Base-by-base conservation (phyloP, 441 rosid species). In the Raphanus hybrid region DNA sequence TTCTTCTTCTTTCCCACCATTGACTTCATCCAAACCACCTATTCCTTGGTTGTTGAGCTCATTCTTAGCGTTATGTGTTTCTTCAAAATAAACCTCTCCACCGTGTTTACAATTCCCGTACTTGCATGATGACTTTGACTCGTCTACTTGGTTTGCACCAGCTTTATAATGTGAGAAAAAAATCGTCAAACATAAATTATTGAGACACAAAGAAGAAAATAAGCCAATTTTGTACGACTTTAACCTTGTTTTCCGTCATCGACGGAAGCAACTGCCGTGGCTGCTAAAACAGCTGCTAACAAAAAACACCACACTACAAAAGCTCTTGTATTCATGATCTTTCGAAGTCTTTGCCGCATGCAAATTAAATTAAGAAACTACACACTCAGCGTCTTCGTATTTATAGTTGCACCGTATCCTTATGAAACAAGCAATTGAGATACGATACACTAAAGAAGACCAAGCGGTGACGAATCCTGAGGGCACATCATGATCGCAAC, bases 271-370 rank as follows among this genome's bases (percentile, higher is more conserved):
- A 52, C 65, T 4, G 69, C 81, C 3, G 81, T 68, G 27, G 64
- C 41, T 1, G 78, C 52, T 0, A 73, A 78, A 52, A 67, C 39
- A 61, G 70, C 61, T 69, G 66, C 65, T 23, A 78, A 39, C 65
- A 78, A 67, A 62, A 78, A 61, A 62, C 64, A 73, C 77, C 77
- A 78, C 50, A 78, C 70, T 67, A 78, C 0, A 16, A 62, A 63
- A 50, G 69, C 41, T 78, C 74, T 63, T 34, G 66, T 37, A 29
- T 78, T 78, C 81, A 78, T 54, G 20, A 52, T 78, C 70, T 54
- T 68, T 23, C 26, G 26, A 23, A 23, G 26, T 23, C 5, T 23
- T 23, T 23, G 26, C 26, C 26, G 26, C 26, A 23, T 23, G 26
- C 2, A 23, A 23, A 23, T 23, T 23, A 23, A 29, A 29, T 29